Base-by-base conservation (phyloP, 179 eudicot genomes). In the Drosera spatulata region DNA sequence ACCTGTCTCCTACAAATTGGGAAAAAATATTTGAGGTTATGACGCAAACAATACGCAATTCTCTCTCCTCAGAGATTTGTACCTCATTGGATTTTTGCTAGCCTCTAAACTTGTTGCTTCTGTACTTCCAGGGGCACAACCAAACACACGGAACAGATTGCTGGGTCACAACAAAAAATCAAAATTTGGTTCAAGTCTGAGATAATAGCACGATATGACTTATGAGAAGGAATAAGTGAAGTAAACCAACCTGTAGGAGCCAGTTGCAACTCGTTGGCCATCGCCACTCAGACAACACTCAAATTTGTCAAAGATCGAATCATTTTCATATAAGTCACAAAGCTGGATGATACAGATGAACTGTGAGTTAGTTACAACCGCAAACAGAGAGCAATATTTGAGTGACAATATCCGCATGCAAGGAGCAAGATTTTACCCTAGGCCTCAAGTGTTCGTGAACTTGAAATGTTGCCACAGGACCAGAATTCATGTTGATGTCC, bases 31-130 rank as follows among this genome's bases (percentile, higher is more conserved):
- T 22, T 22, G 33, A 22, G 33, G 33, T 22, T 22, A 22, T 22
- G 33, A 22, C 33, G 33, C 33, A 22, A 22, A 22, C 33, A 22
- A 22, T 22, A 0, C 33, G 33, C 33, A 22, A 22, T 1, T 22
- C 0, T 22, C 33, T 22, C 33, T 22, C 33, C 33, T 22, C 33
- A 22, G 33, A 22, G 33, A 22, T 22, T 11, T 14, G 49, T 77
- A 85, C 91, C 87, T 85, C 81, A 73, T 82, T 6, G 91, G 91
- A 53, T 82, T 85, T 71, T 77, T 85, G 80, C 87, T 79, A 63
- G 91, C 91, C 73, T 84, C 91, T 59, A 84, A 71, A 11, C 83
- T 82, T 41, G 81, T 67, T 39, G 79, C 83, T 73, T 84, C 91
- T 6, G 77, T 58, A 61, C 81, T 84, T 40, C 78, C 85, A 48